Evolutionary conservation across 164 flowering plant genomes (phyloP).

Genomic region (Brasenia schreberi): DNA sequence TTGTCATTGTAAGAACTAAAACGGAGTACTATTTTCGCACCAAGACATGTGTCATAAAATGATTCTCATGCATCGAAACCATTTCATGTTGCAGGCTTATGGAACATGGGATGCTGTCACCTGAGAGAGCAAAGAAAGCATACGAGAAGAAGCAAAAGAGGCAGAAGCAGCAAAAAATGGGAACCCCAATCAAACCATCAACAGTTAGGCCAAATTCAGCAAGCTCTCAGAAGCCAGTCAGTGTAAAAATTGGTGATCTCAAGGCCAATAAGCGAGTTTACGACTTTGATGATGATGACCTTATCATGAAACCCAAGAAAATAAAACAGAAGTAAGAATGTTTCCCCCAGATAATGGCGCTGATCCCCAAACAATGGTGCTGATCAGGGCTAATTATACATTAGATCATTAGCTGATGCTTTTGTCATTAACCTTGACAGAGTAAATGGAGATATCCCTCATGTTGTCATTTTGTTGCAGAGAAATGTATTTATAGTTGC

Average conservation of each 20-base stretch:
- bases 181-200: slow-evolving; percentile 50
- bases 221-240: slow-evolving; percentile 39
- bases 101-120: slow-evolving; percentile 93
- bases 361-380: no score
- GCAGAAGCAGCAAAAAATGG: slow-evolving; percentile 61
- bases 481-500: no score
- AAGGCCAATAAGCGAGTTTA: slow-evolving; percentile 50
- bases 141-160: slow-evolving; percentile 70
- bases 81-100: slow-evolving; percentile 55
- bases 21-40: background rate
- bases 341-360: no score
- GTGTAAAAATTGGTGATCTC: slow-evolving; percentile 45
- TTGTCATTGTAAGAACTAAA: background rate
- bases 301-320: slow-evolving; percentile 44
- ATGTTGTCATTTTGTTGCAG: no score
- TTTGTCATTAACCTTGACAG: no score
- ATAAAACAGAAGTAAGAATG: slow-evolving; percentile 20
- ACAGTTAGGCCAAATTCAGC: slow-evolving; percentile 16
- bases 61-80: background rate
- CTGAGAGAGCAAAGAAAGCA: slow-evolving; percentile 75
- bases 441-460: no score
- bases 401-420: no score
- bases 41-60: background rate
- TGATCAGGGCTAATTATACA: no score
- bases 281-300: slow-evolving; percentile 32